Evolutionary conservation across 139 green algal species (phyloP).

Genomic region (Spirogloea muscicola): DNA sequence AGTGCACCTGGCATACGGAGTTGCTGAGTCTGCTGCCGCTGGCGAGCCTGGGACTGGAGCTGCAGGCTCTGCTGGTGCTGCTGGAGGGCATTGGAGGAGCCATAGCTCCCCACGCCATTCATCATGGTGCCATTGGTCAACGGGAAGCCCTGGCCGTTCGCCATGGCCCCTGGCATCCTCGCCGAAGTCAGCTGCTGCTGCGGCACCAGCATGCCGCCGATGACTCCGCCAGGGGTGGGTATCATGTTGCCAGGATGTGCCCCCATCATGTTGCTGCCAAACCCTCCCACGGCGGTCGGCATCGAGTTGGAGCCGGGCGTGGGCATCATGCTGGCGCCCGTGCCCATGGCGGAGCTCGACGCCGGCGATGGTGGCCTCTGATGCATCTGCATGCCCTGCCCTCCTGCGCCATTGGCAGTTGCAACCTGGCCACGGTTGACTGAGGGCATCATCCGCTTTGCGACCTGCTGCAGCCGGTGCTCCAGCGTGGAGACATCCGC

Average conservation of each 20-base stretch:
- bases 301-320: background rate
- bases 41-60: slow-evolving; percentile 8
- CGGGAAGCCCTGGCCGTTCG: background rate
- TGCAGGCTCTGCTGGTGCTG: slow-evolving; percentile 11
- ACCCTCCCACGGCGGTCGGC: background rate
- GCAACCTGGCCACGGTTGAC: background rate
- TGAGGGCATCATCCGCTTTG: slow-evolving; percentile 57
- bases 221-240: too few species aligned
- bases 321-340: background rate
- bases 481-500: slow-evolving; percentile 73
- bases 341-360: slow-evolving; percentile 15
- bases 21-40: slow-evolving; percentile 9
- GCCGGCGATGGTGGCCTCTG: background rate
- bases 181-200: background rate
- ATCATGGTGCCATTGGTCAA: slow-evolving; percentile 9
- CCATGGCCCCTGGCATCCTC: background rate
- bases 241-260: too few species aligned
- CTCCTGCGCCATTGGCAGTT: background rate
- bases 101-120: too few species aligned
- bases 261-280: too few species aligned
- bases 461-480: slow-evolving; percentile 72
- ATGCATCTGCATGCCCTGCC: background rate
- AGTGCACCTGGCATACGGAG: too few species aligned
- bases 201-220: background rate
- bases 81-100: too few species aligned